A percentile compares a stretch with the other conserved stretches of the same genome.
phyloP scores from a whole-genome alignment of 2,329 filamentous ascomycete species.

The Sporothrix curviconia region DNA sequence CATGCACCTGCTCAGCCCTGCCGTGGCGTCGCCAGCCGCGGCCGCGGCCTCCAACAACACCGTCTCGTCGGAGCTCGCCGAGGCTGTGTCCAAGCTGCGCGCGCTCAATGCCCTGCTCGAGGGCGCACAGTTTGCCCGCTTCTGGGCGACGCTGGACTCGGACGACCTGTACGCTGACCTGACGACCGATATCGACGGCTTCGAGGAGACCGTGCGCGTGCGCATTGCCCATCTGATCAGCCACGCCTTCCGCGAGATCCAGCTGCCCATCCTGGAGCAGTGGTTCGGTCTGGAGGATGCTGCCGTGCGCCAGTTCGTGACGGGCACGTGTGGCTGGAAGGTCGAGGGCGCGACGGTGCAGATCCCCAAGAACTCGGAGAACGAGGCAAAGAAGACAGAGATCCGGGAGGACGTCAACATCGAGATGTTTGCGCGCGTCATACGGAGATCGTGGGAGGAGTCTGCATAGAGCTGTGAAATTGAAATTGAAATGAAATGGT shows the following conservation, averaged over 20 bases:
- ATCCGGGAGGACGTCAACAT: constrained; percentile 93
- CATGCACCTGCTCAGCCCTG: constrained; percentile 85
- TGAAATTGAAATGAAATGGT: too few relatives aligned
- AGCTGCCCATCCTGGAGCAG: constrained; percentile 59
- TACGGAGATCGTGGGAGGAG: constrained; percentile 82
- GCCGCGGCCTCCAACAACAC: constrained; percentile 42
- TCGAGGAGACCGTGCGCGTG: constrained; percentile 88
- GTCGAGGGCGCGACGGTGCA: constrained; percentile 60
- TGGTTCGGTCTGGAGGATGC: constrained; percentile 66
- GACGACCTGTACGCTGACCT: constrained; percentile 95
- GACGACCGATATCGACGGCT: constrained; percentile 87
- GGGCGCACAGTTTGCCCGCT: constrained; percentile 80
- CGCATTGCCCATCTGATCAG: constrained; percentile 83
- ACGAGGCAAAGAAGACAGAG: constrained; percentile 92
- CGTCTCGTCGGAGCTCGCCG: constrained; percentile 62
- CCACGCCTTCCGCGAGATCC: constrained; percentile 69
- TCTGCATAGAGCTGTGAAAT: constrained; percentile 45
- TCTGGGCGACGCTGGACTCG: constrained; percentile 88
- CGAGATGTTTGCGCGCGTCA: constrained; percentile 74
- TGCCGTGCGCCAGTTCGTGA: constrained; percentile 70
- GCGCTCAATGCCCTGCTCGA: constrained; percentile 81
- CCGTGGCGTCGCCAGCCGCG: constrained; percentile 56
- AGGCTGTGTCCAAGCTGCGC: constrained; percentile 84
- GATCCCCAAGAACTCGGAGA: constrained; percentile 90
- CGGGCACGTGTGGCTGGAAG: constrained; percentile 80